Evolutionary conservation across 768 basidiomycete genomes (phyloP), one percentile per base, ranked within the genome.

Genomic region (Boletus reticuloceps): DNA sequence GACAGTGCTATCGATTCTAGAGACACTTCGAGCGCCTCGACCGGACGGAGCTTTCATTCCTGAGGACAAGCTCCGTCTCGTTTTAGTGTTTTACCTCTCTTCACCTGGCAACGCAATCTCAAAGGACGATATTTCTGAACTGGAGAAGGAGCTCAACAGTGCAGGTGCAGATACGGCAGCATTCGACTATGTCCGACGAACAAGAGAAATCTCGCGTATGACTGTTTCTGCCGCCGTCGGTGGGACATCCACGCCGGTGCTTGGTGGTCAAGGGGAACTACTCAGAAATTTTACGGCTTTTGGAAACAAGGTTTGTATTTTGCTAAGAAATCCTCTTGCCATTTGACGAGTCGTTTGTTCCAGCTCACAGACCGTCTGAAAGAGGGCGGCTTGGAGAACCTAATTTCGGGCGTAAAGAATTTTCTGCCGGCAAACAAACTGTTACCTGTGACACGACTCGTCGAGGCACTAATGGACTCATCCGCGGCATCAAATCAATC

Each of bases 381-480:
- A 72, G 96, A 97, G 67, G 91, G 94, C 36, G 94, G 94, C n/a
- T 79, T 98, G 32, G 95, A 98, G 69, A 96, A 96, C 69, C 78
- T 99, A 16, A 91, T 99, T 58, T 95, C 94, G 0, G 96, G 95
- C 38, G 97, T 99, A 64, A 97, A 96, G 71, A 98, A 97, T 74
- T 94, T 99, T 78, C 74, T 99, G 17, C 97, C 97, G 1, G 88
- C 92, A 3, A 92, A 94, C 69, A 96, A 99, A 72, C 82, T 97
- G 38, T 81, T 97, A 47, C 88, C 93, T 12, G 85, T 96, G 44
- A 98, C 97, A 0, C 86, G 97, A 12, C 79, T 99, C 32, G 87
- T 91, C 2, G 97, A 98, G 66, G 96, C 97, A 20, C 78, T 99
- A 29, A 98, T 98, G 95, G 97, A 99, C 68, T 95, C 97, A 0